Evolutionary conservation across 306 rosid species (phyloP).

Genomic region (Quercus aquifolioides): DNA sequence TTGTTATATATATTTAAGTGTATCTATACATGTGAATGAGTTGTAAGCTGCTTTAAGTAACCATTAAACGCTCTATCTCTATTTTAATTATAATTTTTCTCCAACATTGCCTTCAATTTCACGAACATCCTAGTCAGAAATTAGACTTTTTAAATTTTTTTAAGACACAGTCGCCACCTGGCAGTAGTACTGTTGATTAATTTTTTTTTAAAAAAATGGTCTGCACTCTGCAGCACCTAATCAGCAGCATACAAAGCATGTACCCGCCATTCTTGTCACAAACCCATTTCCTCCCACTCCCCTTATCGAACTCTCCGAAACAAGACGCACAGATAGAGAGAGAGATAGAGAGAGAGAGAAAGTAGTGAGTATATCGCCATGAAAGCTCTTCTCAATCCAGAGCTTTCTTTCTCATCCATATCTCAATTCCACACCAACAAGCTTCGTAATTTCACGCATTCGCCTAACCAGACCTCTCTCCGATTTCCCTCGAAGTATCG

Average conservation of each 20-base stretch:
- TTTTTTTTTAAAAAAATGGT: not conserved
- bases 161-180: not conserved
- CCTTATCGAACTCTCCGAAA: not conserved
- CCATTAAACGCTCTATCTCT: no score
- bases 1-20: no score
- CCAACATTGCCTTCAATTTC: no score
- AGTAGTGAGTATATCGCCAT: conserved; percentile 31
- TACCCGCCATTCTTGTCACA: not conserved
- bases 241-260: not conserved
- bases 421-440: conserved; percentile 28
- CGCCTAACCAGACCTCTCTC: conserved; percentile 19
- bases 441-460: conserved; percentile 20
- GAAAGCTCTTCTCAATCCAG: conserved; percentile 51
- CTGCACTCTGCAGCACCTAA: not conserved
- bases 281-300: not conserved
- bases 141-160: no score
- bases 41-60: no score
- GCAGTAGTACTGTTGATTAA: not conserved
- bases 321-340: not conserved
- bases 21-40: no score
- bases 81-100: no score
- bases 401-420: conserved; percentile 29
- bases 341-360: not conserved
- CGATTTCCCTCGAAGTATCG: conserved; percentile 24
- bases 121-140: no score